Base-by-base conservation (phyloP, 192 early-diverging fungal species). In the Entomortierella lignicola region DNA sequence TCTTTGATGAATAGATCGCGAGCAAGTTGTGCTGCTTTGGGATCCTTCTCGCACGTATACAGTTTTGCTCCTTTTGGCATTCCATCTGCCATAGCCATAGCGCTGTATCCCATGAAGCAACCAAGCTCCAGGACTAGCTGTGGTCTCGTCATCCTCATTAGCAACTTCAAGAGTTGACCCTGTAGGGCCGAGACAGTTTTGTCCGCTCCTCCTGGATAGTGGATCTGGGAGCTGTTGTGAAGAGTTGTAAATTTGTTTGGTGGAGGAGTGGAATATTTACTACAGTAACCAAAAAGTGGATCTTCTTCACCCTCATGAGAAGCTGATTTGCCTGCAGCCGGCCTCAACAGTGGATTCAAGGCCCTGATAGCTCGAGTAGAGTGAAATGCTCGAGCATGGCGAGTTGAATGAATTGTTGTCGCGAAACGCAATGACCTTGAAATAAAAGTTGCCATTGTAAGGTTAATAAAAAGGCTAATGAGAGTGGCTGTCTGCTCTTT, bases 51-150 rank as follows among this genome's bases (percentile, higher is more conserved):
- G 23, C 87, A 81, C 0, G 88, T 82, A 6, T 85, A 63, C 8
- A 94, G 48, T 0, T 60, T 81, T 17, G 65, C 64, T 0, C 68
- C 69, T 13, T 51, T 31, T 18, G 55, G 48, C 65, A 92, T 81
- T 3, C 84, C 92, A 43, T 88, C 87, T n/a, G 92, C 91, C 79
- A 94, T 89, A 54, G 85, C 89, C 20, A 91, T 82, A 2, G 90
- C 81, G 8, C 87, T 88, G 29, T 80, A 85, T 2, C 93, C 93
- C 26, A 89, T 90, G 56, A 92, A 92, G 8, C 83, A 83, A 0
- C 92, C 93, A 47, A 94, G 83, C 41, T 94, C 92, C 0, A 94
- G 81, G 10, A 92, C 74, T 1, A 62, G 53, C 26, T 75, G 66
- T 23, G 91, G 89, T 5, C 77, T 77, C 13, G 85, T 71, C 15